Conservation (phyloP, 2,329 filamentous ascomycete genomes). For the Exophiala sp. region DNA sequence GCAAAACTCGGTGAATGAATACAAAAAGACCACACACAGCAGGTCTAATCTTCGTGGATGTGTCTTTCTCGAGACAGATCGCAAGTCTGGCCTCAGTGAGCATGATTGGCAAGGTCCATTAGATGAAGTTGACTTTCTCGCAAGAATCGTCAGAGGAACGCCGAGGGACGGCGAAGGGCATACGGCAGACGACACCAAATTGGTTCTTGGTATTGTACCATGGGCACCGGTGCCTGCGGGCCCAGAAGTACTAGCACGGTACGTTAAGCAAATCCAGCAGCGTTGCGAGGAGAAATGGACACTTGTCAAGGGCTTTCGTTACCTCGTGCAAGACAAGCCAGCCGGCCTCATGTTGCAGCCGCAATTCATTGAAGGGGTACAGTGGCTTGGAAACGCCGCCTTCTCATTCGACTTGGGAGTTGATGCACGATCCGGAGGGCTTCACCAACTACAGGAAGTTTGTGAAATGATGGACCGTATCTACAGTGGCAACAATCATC, state of each 20-base stretch:
- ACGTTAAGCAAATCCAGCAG: conserved; percentile 60
- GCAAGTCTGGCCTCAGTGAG: conserved; percentile 57
- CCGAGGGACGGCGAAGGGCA: conserved; percentile 60
- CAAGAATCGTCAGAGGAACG: conserved; percentile 61
- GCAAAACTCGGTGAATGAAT: conserved; percentile 64
- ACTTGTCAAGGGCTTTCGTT: conserved; percentile 75
- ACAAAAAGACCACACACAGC: conserved; percentile 45
- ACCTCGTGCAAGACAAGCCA: conserved; percentile 75
- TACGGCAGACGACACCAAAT: conserved; percentile 45
- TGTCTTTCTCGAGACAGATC: conserved; percentile 80
- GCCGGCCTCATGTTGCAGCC: conserved; percentile 61
- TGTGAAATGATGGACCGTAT: conserved; percentile 67
- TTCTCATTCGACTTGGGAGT: conserved; percentile 80
- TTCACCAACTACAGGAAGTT: conserved; percentile 68
- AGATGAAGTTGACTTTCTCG: conserved; percentile 67
- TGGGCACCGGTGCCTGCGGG: conserved; percentile 82
- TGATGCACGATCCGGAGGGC: conserved; percentile 72
- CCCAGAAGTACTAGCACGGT: conserved; percentile 57
- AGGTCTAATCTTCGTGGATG: conserved; percentile 60
- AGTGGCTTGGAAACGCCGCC: conserved; percentile 60
- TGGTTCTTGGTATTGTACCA: conserved; percentile 69
- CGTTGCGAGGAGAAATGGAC: conserved; percentile 53
- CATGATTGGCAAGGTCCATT: conserved; percentile 65
- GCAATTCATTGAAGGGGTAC: conserved; percentile 63
- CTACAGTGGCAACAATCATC: conserved; percentile 55